Evolutionary conservation across 2,329 filamentous ascomycete genomes (phyloP), one percentile per base, ranked within the genome.

Genomic region (Epichloe gansuensis): DNA sequence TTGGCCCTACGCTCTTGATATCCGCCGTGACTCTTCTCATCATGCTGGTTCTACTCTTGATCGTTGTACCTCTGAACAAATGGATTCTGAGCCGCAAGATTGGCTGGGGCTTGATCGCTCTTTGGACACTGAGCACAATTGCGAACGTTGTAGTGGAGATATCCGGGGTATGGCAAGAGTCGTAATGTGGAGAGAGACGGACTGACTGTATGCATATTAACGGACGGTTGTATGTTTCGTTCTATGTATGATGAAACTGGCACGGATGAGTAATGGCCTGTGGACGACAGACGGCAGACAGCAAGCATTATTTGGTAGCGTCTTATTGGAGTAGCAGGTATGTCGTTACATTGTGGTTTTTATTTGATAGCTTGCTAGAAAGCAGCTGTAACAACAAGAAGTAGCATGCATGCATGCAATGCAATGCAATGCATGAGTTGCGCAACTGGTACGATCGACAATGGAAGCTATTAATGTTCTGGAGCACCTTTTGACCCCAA

Each of bases 81-180:
- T 96, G 90, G 90, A 73, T 85, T 41, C 84, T 96, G 79, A 89
- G 82, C 63, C 78, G 83, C 50, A 83, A 76, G 66, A 88, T 98
- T 59, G 93, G 93, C 13, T 87, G 81, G 75, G 80, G 80, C 0
- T 66, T 97, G 60, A 85, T 98, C 60, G 76, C 71, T 9, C 68
- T 97, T 17, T 98, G 93, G 93, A 74, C 71, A 12, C 66, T 89
- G 27, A 90, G 87, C 63, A 97, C 91, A 0, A 62, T 87, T 36
- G 72, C 83, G 23, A 98, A 97, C 68, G 78, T 98, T 2, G 73
- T 84, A 43, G 78, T 94, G 15, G 93, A 98, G 68, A 61, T 91
- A 43, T 78, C 74, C 12, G 82, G 82, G 5, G 63, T 69, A 7
- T 80, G 73, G 70, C 63, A 63, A 36, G 59, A 63, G 25, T 52